A percentile compares a stretch with the other conserved stretches of the same genome.
phyloP scores from a whole-genome alignment of 495 filamentous ascomycete genomes.

The Aspergillus conjunctus region DNA sequence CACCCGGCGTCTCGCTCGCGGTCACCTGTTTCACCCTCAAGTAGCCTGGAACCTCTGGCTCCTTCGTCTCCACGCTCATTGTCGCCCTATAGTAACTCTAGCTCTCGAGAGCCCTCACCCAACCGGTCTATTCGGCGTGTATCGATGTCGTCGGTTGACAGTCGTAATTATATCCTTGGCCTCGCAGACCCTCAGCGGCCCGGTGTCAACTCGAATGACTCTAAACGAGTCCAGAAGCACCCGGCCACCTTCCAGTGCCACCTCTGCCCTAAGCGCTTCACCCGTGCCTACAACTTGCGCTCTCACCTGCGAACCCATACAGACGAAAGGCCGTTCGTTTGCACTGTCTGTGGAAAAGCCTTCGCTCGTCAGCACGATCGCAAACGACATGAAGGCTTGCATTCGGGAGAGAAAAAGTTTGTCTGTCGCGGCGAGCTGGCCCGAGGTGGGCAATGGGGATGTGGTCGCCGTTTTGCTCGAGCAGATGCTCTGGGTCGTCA shows the following conservation, averaged over 20 bases:
- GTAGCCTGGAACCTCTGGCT: slow-evolving; percentile 48
- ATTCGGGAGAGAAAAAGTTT: slow-evolving; percentile 95
- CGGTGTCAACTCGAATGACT: slow-evolving; percentile 59
- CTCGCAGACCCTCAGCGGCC: slow-evolving; percentile 87
- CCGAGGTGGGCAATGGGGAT: slow-evolving; percentile 83
- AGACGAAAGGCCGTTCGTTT: slow-evolving; percentile 92
- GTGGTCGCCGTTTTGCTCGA: slow-evolving; percentile 88
- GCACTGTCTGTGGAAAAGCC: slow-evolving; percentile 93
- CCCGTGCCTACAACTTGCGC: slow-evolving; percentile 84
- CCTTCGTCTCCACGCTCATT: slow-evolving; percentile 61
- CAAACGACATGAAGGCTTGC: slow-evolving; percentile 87
- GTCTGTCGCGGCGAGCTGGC: slow-evolving; percentile 91
- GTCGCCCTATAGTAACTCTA: slow-evolving; percentile 57
- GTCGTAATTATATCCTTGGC: slow-evolving; percentile 90
- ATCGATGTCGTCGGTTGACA: slow-evolving; percentile 81
- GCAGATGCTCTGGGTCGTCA: slow-evolving; percentile 96
- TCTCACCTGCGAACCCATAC: slow-evolving; percentile 93
- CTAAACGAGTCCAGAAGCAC: slow-evolving; percentile 89
- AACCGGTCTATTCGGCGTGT: slow-evolving; percentile 68
- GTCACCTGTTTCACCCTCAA: slow-evolving; percentile 46
- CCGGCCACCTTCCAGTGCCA: slow-evolving; percentile 89
- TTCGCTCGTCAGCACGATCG: slow-evolving; percentile 94
- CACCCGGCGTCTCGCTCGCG: slow-evolving; percentile 47
- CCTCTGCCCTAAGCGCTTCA: slow-evolving; percentile 85
- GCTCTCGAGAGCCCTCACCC: slow-evolving; percentile 61